Evolutionary conservation across 306 rosid species (phyloP), one percentile per base, ranked within the genome.

Genomic region (Aeschynomene evenia): DNA sequence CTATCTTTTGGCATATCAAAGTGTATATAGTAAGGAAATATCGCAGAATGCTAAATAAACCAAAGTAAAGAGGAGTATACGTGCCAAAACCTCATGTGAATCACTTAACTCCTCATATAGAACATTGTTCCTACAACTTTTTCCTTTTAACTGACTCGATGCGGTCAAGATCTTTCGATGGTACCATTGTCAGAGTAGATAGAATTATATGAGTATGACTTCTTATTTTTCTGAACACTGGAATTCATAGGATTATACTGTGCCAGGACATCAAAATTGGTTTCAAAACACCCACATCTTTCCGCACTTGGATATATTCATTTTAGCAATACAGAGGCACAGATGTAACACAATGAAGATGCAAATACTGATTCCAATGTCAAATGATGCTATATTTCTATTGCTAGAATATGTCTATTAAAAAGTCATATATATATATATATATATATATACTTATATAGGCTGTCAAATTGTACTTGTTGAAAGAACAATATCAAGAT

Each of bases 351-450:
- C 34, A 28, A 28, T 53, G 14, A 63, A 64, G 29, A 28, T 64
- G 18, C 55, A 63, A 28, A 63, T 10, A 52, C 43, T 39, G 19
- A 53, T 40, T 71, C 16, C 63, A 49, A 58, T 58, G 40, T 22
- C 66, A 63, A 53, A 24, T 12, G 45, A 62, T 37, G 52, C 34
- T 50, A 62, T 13, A 72, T 24, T 49, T 62, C 7, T 18, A 37
- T 36, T 51, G 22, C 63, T 40, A 19, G 42, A 49, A 40, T 20
- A 55, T 23, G 42, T 36, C 53, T 23, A 19, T 6, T 0, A 66
- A 20, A 36, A 18, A 7, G 49, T 14, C 7, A 26, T 14, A 33
- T n/a, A n/a, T n/a, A n/a, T n/a, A n/a, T n/a, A n/a, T n/a, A n/a
- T n/a, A n/a, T n/a, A n/a, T n/a, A n/a, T n/a, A n/a, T n/a, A n/a